Percentiles rank a stretch among this genome's conserved stretches.
These are phyloP conservation scores for Pythium myriotylum DNA, from an alignment of 352 stramenopile species.

Conservation along the genomic window DNA sequence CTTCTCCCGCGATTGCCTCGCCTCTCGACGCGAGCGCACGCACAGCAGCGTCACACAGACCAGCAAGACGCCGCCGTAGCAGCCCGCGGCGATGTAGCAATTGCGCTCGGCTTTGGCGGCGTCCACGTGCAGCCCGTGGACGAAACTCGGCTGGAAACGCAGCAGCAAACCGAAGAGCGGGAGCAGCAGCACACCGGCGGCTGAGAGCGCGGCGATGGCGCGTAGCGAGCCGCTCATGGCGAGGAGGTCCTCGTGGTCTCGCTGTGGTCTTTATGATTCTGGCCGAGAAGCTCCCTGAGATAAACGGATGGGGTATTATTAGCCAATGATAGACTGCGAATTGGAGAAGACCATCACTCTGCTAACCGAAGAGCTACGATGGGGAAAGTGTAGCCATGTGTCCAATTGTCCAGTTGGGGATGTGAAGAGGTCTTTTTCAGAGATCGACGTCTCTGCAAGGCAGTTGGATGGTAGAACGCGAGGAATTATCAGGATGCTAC, in stretches of 20 bases:
- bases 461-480: no score
- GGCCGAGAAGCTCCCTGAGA: conserved; percentile 12
- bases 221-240: conserved; percentile 35
- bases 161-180: conserved; percentile 61
- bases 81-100: conserved; percentile 57
- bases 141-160: conserved; percentile 56
- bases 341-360: conserved; percentile 27
- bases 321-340: conserved; percentile 16
- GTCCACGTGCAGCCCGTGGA: conserved; percentile 54
- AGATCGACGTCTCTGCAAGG: no score
- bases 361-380: no score
- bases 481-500: no score
- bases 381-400: no score
- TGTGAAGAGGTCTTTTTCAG: no score
- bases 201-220: conserved; percentile 46
- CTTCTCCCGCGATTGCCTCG: background rate
- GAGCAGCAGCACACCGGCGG: conserved; percentile 50
- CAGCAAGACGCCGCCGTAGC: conserved; percentile 54
- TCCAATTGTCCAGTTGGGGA: no score
- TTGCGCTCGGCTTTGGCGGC: conserved; percentile 49
- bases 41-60: conserved; percentile 30
- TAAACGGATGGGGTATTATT: conserved; percentile 11
- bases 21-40: conserved; percentile 18
- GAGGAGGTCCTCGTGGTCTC: no score
- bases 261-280: conserved; percentile 1